phyloP scores from a whole-genome alignment of 1,284 basidiomycete genomes.

The Coniferiporia sulphurascens region DNA sequence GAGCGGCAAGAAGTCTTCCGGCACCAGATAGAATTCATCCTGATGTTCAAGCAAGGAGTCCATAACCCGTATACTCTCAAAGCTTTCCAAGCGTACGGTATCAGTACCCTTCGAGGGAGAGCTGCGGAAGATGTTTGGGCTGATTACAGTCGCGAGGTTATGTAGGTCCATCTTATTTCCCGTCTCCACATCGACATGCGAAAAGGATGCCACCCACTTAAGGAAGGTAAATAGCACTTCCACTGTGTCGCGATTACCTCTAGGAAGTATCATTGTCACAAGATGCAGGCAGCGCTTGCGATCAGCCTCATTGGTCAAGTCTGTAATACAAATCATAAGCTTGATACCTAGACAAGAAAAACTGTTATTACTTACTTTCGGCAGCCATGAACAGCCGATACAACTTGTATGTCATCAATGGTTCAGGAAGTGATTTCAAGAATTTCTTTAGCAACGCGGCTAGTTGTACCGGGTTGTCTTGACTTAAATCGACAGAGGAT shows the following conservation, averaged over 20 bases:
- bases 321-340: conserved; percentile 35
- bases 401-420: conserved; percentile 91
- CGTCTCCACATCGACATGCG: conserved; percentile 96
- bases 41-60: conserved; percentile 87
- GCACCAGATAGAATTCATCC: conserved; percentile 90
- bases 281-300: conserved; percentile 84
- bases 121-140: conserved; percentile 85
- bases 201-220: conserved; percentile 99
- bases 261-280: conserved; percentile 84
- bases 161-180: conserved; percentile 98
- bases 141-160: conserved; percentile 97
- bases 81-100: conserved; percentile 89
- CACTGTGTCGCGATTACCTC: conserved; percentile 93
- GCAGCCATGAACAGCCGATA: conserved; percentile 87
- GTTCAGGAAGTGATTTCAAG: conserved; percentile 93
- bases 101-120: conserved; percentile 75
- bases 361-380: conserved; percentile 59
- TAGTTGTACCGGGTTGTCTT: conserved; percentile 96
- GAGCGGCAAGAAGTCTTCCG: conserved; percentile 78
- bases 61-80: conserved; percentile 84
- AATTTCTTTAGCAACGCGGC: conserved; percentile 98
- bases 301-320: conserved; percentile 71
- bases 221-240: conserved; percentile 98
- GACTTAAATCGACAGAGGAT: conserved; percentile 82
- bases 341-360: conserved; percentile 15